These are phyloP conservation scores for Lithospermum erythrorhizon DNA, from an alignment of 257 asterid genomes.

Conservation along the genomic window DNA sequence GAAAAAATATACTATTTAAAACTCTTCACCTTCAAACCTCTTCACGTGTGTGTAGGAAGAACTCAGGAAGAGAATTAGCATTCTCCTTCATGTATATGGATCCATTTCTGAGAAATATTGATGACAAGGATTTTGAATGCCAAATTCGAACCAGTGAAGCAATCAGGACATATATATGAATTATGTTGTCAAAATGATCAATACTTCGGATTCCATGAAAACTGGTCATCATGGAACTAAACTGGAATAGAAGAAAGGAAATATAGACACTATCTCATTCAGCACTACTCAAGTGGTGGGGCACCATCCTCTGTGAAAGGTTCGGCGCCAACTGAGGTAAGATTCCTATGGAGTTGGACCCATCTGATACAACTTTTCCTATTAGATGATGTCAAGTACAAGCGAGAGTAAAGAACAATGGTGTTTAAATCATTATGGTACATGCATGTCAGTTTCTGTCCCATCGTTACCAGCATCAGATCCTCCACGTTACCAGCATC, in stretches of 20 bases:
- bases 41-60: too few species aligned
- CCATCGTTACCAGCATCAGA: conserved; percentile 61
- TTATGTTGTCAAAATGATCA: conserved; percentile 10
- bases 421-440: conserved; percentile 42
- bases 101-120: too few species aligned
- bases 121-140: too few species aligned
- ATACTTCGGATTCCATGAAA: conserved; percentile 3
- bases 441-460: conserved; percentile 54
- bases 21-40: too few species aligned
- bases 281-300: background rate
- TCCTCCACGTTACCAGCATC: conserved; percentile 60
- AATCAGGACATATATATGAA: conserved; percentile 7
- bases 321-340: background rate
- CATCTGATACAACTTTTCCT: conserved; percentile 15
- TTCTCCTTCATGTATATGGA: too few species aligned
- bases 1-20: too few species aligned
- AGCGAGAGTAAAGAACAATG: too few species aligned
- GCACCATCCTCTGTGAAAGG: background rate
- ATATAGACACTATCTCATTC: background rate
- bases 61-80: too few species aligned
- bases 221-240: conserved; percentile 11
- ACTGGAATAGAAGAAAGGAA: background rate
- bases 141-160: conserved; percentile 4
- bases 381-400: conserved; percentile 8
- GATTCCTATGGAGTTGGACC: conserved; percentile 12